Conservation (phyloP, 805 yeast species). For the Kodamaea jinghongensis region DNA sequence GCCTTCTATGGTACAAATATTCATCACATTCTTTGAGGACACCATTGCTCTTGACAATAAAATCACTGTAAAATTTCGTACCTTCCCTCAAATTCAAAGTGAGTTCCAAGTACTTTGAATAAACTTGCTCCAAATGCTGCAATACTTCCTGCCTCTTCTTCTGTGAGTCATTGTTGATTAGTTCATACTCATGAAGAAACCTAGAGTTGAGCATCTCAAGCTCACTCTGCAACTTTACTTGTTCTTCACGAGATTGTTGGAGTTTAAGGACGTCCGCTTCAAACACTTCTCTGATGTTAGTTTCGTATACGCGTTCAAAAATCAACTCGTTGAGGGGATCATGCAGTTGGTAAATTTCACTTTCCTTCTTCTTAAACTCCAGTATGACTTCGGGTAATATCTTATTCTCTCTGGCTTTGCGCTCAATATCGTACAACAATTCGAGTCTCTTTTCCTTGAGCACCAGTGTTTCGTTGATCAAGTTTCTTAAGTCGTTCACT, state of each 20-base stretch:
- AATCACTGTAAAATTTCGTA: constrained; percentile 62
- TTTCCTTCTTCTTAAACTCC: constrained; percentile 35
- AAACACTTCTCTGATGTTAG: constrained; percentile 45
- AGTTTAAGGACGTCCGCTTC: constrained; percentile 49
- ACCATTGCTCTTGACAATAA: constrained; percentile 44
- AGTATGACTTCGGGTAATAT: constrained; percentile 53
- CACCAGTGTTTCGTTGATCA: constrained; percentile 25
- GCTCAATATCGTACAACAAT: constrained; percentile 41
- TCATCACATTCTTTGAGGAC: constrained; percentile 50
- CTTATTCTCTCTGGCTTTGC: constrained; percentile 45
- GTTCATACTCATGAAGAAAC: constrained; percentile 11
- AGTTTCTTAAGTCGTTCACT: constrained; percentile 36
- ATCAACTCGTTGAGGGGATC: constrained; percentile 23
- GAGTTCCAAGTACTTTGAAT: constrained; percentile 53
- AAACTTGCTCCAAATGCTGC: constrained; percentile 50
- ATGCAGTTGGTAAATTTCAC: constrained; percentile 1
- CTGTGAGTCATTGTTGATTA: constrained; percentile 19
- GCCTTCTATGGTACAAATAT: constrained; percentile 49
- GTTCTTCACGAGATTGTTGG: constrained; percentile 32
- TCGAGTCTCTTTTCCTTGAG: constrained; percentile 37
- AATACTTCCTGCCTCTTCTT: constrained; percentile 47
- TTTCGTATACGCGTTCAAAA: constrained; percentile 37
- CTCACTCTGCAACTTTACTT: constrained; percentile 19
- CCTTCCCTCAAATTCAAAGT: constrained; percentile 66
- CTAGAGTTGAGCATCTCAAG: constrained; percentile 14